Evolutionary conservation across 768 basidiomycete species (phyloP).

Genomic region (Krasilnikovozyma curviuscula): DNA sequence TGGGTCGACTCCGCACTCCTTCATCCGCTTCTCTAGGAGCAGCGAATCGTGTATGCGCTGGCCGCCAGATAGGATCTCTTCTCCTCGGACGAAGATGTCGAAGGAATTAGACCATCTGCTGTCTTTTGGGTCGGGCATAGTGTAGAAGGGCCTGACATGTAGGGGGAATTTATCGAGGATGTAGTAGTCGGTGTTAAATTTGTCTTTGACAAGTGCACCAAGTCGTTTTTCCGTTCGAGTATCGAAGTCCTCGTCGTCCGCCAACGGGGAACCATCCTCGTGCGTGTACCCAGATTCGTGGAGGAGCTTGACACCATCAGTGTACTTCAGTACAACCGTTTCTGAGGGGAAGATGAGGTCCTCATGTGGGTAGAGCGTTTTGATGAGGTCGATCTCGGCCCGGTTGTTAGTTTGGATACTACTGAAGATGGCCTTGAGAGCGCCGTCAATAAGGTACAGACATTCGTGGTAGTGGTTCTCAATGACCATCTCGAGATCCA

Average conservation of each 20-base stretch:
- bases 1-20: background rate
- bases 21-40: background rate
- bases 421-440: background rate
- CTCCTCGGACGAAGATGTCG: constrained; percentile 1
- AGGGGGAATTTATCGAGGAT: background rate
- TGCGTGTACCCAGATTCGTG: constrained; percentile 11
- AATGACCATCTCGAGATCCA: constrained; percentile 1
- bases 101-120: background rate
- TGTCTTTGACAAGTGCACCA: background rate
- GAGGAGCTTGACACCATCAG: constrained; percentile 12
- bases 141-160: background rate
- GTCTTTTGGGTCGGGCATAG: background rate
- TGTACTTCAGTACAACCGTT: constrained; percentile 11
- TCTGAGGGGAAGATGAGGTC: constrained; percentile 14
- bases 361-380: background rate
- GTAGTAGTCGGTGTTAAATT: constrained; percentile 1
- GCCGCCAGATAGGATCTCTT: background rate
- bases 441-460: background rate
- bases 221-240: background rate
- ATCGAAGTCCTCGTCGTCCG: background rate
- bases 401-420: background rate
- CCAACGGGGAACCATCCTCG: constrained; percentile 13
- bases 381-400: background rate
- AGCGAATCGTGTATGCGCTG: background rate
- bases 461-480: background rate